A percentile compares a stretch with the other conserved stretches of the same genome.
phyloP scores from a whole-genome alignment of 192 early-diverging fungal species.

The Thoreauomyces humboldtii region DNA sequence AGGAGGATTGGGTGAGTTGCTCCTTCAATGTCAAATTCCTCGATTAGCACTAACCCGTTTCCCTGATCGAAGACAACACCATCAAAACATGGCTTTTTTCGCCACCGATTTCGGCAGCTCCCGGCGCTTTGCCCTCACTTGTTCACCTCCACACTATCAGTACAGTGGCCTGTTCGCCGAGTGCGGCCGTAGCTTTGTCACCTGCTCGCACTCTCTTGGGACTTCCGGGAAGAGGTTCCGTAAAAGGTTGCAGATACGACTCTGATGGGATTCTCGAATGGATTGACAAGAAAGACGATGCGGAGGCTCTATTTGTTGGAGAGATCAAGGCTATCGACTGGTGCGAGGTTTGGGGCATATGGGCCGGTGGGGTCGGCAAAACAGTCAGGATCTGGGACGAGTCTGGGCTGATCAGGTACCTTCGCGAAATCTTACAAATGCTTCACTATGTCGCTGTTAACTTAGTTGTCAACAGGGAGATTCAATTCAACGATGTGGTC shows the following conservation, averaged over 20 bases:
- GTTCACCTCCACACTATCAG: conserved; percentile 6
- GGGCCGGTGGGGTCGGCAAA: conserved; percentile 37
- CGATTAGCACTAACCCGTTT: no score
- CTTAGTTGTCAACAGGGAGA: conserved; percentile 39
- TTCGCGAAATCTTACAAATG: neutral
- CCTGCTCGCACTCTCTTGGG: neutral
- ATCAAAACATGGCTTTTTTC: conserved; percentile 40
- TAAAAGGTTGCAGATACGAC: conserved; percentile 3
- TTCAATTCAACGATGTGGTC: conserved; percentile 52
- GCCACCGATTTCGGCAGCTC: neutral
- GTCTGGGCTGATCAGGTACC: conserved; percentile 16
- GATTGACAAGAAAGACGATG: conserved; percentile 10
- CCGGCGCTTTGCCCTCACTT: neutral
- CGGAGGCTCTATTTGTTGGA: conserved; percentile 28
- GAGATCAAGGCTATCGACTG: conserved; percentile 21
- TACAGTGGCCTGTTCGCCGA: neutral
- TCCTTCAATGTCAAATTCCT: no score
- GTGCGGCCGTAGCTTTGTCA: neutral
- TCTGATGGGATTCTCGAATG: neutral
- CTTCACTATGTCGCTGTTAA: no score
- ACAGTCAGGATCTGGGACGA: conserved; percentile 52
- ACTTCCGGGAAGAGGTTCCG: neutral
- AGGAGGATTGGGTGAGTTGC: conserved; percentile 24
- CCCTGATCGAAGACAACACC: conserved; percentile 40
- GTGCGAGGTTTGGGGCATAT: conserved; percentile 28